These are phyloP conservation scores for Endocladia muricata DNA, from an alignment of 31 red algal species.

Conservation along the genomic window DNA sequence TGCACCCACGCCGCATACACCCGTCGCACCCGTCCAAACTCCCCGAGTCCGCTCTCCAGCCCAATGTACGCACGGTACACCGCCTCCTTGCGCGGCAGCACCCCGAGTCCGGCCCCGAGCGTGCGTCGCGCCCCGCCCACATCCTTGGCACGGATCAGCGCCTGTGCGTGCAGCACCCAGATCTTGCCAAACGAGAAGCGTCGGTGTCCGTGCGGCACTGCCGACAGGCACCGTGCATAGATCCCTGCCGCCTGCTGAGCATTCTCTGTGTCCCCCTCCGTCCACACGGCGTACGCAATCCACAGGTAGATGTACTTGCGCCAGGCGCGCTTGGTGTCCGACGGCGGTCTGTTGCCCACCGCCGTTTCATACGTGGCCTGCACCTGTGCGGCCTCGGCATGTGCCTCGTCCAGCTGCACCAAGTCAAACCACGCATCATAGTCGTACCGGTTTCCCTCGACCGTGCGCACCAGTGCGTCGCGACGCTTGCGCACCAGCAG, in stretches of 20 bases:
- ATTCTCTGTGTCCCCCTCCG: conserved; percentile 52
- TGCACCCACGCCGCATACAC: conserved; percentile 52
- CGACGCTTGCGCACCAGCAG: conserved; percentile 45
- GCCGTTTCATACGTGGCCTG: conserved; percentile 58
- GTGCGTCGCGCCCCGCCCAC: conserved; percentile 56
- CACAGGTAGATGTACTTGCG: conserved; percentile 84
- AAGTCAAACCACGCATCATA: conserved; percentile 89
- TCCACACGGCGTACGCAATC: conserved; percentile 83
- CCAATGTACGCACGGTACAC: conserved; percentile 76
- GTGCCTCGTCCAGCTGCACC: conserved; percentile 49
- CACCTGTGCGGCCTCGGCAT: conserved; percentile 28
- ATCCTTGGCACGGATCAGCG: conserved; percentile 48
- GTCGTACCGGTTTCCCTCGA: conserved; percentile 45
- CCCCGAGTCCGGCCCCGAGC: conserved; percentile 70
- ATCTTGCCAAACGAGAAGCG: conserved; percentile 46
- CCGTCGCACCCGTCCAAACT: conserved; percentile 39
- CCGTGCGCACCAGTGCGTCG: conserved; percentile 18
- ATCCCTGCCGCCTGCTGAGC: conserved; percentile 34
- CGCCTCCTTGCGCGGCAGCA: conserved; percentile 33
- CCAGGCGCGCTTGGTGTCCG: conserved; percentile 60
- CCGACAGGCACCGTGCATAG: conserved; percentile 45
- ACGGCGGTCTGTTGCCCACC: conserved; percentile 36
- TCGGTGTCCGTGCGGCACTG: conserved; percentile 58
- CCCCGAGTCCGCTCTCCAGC: conserved; percentile 70
- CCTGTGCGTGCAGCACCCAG: conserved; percentile 68